A percentile compares a stretch with the other conserved stretches of the same genome.
These are phyloP conservation scores for Adansonia digitata DNA, from an alignment of 345 rosid species.

Conservation along the genomic window DNA sequence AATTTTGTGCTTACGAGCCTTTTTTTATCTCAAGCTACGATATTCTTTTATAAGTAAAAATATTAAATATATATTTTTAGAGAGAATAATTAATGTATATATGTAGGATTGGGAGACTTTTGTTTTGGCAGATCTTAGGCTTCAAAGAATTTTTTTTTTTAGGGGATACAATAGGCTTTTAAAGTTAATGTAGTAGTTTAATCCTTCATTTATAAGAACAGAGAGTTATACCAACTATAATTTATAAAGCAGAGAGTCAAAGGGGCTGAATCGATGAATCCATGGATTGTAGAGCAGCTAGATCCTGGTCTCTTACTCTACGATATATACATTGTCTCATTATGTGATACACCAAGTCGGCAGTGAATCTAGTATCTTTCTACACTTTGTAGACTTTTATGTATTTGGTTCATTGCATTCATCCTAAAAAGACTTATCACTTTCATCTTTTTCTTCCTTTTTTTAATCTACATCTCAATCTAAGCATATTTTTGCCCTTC, in stretches of 20 bases:
- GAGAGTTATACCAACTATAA: background rate
- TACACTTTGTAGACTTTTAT: constrained; percentile 19
- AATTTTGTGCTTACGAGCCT: no score
- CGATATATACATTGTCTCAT: background rate
- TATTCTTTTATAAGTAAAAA: no score
- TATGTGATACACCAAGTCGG: background rate
- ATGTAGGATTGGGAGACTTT: background rate
- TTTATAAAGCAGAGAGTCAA: background rate
- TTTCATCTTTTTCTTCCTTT: no score
- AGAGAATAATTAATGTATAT: background rate
- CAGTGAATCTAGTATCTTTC: constrained; percentile 15
- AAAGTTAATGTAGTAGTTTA: background rate
- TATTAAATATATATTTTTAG: background rate
- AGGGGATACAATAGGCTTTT: background rate
- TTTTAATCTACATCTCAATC: background rate
- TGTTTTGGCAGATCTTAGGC: no score
- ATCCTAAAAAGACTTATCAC: constrained; percentile 19
- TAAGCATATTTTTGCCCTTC: background rate
- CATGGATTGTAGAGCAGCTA: background rate
- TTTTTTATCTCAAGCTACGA: no score
- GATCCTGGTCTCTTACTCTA: background rate
- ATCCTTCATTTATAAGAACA: background rate
- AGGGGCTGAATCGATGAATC: background rate
- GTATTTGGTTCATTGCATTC: constrained; percentile 25
- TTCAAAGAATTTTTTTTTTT: no score